Conservation (phyloP, 352 stramenopile species). For the Phytophthora brassicae region DNA sequence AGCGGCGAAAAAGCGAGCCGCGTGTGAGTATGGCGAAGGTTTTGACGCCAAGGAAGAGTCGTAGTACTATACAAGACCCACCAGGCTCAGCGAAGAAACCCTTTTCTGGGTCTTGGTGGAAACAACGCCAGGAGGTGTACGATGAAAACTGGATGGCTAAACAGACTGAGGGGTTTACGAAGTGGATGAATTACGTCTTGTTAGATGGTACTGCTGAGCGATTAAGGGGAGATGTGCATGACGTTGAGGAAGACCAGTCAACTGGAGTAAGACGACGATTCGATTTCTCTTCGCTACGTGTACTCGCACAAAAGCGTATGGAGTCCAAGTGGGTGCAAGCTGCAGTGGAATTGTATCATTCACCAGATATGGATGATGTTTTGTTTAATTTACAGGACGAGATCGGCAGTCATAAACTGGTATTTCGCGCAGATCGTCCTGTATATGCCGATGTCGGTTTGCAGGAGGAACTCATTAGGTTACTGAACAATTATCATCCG, state of each 20-base stretch:
- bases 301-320: slow-evolving; percentile 72
- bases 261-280: slow-evolving; percentile 30
- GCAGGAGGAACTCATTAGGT: slow-evolving; percentile 76
- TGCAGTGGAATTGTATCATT: slow-evolving; percentile 65
- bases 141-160: slow-evolving; percentile 84
- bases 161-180: slow-evolving; percentile 79
- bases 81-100: slow-evolving; percentile 18
- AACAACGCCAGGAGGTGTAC: slow-evolving; percentile 61
- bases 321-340: slow-evolving; percentile 64
- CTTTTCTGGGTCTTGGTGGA: slow-evolving; percentile 68
- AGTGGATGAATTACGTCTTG: slow-evolving; percentile 89
- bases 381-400: slow-evolving; percentile 72
- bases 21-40: slow-evolving; percentile 1
- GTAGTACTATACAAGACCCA: neutral
- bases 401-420: slow-evolving; percentile 71
- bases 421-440: slow-evolving; percentile 84
- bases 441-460: slow-evolving; percentile 91
- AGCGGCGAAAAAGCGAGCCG: slow-evolving; percentile 31
- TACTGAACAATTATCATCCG: slow-evolving; percentile 92
- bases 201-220: slow-evolving; percentile 54
- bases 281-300: slow-evolving; percentile 70
- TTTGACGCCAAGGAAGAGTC: slow-evolving; percentile 16
- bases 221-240: slow-evolving; percentile 27
- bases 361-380: slow-evolving; percentile 50
- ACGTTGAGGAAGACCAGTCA: slow-evolving; percentile 3